A percentile compares a stretch with the other conserved stretches of the same genome.
These are phyloP conservation scores for Diaporthe citri DNA, from an alignment of 2,329 filamentous ascomycete species.

Conservation along the genomic window DNA sequence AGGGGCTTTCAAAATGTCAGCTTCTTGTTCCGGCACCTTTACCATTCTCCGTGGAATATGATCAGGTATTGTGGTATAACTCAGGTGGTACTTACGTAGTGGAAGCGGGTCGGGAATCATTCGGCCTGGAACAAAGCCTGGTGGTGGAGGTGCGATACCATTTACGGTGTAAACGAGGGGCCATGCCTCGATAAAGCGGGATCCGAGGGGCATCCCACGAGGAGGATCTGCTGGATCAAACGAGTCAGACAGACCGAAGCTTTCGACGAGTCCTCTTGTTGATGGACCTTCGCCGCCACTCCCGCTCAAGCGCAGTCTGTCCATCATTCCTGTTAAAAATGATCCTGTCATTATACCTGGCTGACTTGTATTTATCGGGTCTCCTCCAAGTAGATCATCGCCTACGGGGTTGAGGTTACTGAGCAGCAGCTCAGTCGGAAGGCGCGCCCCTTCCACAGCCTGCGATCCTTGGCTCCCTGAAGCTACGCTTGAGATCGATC, in stretches of 20 bases:
- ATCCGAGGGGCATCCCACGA: not conserved
- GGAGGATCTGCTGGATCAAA: not conserved
- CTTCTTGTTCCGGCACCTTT: not conserved
- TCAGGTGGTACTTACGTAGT: not conserved
- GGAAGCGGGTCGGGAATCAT: constrained; percentile 1
- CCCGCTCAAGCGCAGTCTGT: not conserved
- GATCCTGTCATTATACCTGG: not conserved
- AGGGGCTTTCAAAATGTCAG: not conserved
- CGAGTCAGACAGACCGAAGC: not conserved
- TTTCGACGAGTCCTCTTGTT: not conserved
- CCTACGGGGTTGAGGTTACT: not conserved
- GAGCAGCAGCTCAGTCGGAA: not conserved
- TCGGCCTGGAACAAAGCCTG: not conserved
- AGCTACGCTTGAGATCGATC: not conserved
- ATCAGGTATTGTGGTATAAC: too few relatives aligned
- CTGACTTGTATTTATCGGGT: not conserved
- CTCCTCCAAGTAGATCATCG: not conserved
- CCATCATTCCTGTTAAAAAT: not conserved
- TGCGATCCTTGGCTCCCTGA: not conserved
- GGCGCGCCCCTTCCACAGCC: not conserved
- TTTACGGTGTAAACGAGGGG: not conserved
- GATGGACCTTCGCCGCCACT: not conserved
- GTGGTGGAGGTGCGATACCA: not conserved
- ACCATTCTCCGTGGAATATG: not conserved
- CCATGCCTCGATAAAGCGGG: not conserved